Percentiles rank a stretch among this genome's conserved stretches.
Conservation (phyloP, 2,329 filamentous ascomycete genomes). For the Arachnopeziza araneosa region DNA sequence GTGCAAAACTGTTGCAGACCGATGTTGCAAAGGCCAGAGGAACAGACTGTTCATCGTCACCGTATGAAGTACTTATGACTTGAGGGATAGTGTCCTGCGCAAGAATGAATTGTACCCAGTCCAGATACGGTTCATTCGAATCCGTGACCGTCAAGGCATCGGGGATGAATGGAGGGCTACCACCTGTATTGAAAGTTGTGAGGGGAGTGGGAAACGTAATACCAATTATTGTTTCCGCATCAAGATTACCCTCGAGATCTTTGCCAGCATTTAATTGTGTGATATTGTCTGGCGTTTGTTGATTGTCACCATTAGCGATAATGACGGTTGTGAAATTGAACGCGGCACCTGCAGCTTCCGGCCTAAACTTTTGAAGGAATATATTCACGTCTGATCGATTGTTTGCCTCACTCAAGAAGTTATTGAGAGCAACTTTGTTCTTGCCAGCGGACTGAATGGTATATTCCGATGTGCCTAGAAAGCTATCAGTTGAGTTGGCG, state of each 20-base stretch:
- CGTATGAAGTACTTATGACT: slow-evolving; percentile 53
- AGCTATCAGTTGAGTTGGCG: not conserved
- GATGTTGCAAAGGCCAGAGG: slow-evolving; percentile 45
- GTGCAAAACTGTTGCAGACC: slow-evolving; percentile 49
- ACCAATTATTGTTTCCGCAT: slow-evolving; percentile 48
- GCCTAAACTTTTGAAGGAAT: slow-evolving; percentile 20
- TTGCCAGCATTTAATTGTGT: slow-evolving; percentile 11
- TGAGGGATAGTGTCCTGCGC: slow-evolving; percentile 44
- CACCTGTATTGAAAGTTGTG: slow-evolving; percentile 49
- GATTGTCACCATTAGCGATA: slow-evolving; percentile 13
- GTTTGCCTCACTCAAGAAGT: slow-evolving; percentile 22
- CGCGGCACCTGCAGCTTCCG: slow-evolving; percentile 12
- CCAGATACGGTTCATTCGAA: slow-evolving; percentile 52
- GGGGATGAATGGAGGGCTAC: slow-evolving; percentile 45
- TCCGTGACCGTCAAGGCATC: slow-evolving; percentile 29
- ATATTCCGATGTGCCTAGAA: slow-evolving; percentile 18
- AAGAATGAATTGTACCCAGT: slow-evolving; percentile 47
- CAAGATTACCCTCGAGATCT: slow-evolving; percentile 48
- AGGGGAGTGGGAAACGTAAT: slow-evolving; percentile 49
- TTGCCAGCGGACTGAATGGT: slow-evolving; percentile 9
- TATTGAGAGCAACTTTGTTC: slow-evolving; percentile 21
- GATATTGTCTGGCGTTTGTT: slow-evolving; percentile 13
- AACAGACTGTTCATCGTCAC: slow-evolving; percentile 52
- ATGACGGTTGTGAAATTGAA: slow-evolving; percentile 11
- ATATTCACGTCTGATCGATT: slow-evolving; percentile 21